Evolutionary conservation across 495 filamentous ascomycete genomes (phyloP), one percentile per base, ranked within the genome.

Genomic region (Aspergillus taichungensis): DNA sequence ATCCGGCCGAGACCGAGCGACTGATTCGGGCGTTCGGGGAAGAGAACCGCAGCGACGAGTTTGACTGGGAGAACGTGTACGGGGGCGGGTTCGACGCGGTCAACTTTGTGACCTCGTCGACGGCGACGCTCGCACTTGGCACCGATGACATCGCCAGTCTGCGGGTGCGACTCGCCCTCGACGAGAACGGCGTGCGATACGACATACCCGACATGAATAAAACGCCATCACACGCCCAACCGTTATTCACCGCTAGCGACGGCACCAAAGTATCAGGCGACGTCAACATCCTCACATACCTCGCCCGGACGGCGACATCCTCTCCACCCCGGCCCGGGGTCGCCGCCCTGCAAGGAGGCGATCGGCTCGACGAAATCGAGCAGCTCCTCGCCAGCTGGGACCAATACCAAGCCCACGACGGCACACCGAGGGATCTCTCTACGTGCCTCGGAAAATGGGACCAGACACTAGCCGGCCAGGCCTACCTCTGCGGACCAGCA

Each of bases 71-170:
- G 13, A 69, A 62, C 1, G 59, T 73, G 10, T 98, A 98, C 53
- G 94, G 91, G 1, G 46, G 46, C 0, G 92, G 92, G 1, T 96
- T 89, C 45, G 84, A 97, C 55, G 88, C 95, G 1, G 73, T 98
- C 38, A 88, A 98, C 52, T 76, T 85, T 54, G 62, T 71, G 6
- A 70, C 64, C 14, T 65, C 74, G 2, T 68, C 67, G 29, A 62
- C 76, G 8, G 68, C 75, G 8, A 69, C 73, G 30, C 56, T 87
- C 6, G 72, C 72, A 43, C 54, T 75, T 1, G 73, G 76, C 30
- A 54, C 63, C 0, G 77, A 86, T 39, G 34, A 47, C 0, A 56
- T 87, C 12, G 68, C 72, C 3, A 81, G 85, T 47, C 54, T 77
- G 49, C 66, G 79, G 5, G 74, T 85, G 0, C 68, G 66, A 29